phyloP scores from a whole-genome alignment of 2,329 filamentous ascomycete genomes.

The Aspergillus sp. region DNA sequence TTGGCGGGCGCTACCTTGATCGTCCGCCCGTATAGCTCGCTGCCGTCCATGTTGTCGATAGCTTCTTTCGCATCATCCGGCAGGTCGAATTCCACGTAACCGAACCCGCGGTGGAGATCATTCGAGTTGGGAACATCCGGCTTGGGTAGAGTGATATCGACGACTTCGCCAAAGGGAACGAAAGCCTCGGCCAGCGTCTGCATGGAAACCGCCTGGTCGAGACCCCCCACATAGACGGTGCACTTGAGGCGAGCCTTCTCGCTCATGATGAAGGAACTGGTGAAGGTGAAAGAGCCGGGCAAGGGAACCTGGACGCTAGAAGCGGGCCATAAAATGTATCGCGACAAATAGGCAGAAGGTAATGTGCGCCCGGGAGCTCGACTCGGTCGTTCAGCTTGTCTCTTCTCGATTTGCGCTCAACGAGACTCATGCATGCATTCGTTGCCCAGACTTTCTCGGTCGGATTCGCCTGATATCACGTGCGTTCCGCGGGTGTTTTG shows the following conservation, averaged over 20 bases:
- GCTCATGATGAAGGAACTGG: constrained; percentile 59
- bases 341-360: neutral
- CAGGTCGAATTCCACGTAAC: constrained; percentile 92
- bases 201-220: constrained; percentile 74
- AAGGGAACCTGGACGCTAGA: neutral
- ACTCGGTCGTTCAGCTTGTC: neutral
- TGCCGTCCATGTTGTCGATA: constrained; percentile 98
- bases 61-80: constrained; percentile 85
- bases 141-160: constrained; percentile 86
- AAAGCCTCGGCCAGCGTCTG: constrained; percentile 85
- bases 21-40: constrained; percentile 87
- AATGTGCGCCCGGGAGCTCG: neutral
- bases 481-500: constrained; percentile 32
- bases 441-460: constrained; percentile 10
- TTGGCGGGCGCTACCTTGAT: constrained; percentile 93
- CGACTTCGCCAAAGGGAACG: constrained; percentile 93
- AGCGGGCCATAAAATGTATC: neutral
- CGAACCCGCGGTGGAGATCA: constrained; percentile 86
- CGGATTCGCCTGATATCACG: constrained; percentile 34
- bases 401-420: neutral
- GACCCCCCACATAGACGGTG: constrained; percentile 88
- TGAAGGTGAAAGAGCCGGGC: constrained; percentile 2
- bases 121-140: constrained; percentile 76
- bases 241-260: constrained; percentile 81
- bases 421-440: constrained; percentile 1